A percentile compares a stretch with the other conserved stretches of the same genome.
Conservation (phyloP, 176 grass and related monocot genomes). For the Carex pumila region DNA sequence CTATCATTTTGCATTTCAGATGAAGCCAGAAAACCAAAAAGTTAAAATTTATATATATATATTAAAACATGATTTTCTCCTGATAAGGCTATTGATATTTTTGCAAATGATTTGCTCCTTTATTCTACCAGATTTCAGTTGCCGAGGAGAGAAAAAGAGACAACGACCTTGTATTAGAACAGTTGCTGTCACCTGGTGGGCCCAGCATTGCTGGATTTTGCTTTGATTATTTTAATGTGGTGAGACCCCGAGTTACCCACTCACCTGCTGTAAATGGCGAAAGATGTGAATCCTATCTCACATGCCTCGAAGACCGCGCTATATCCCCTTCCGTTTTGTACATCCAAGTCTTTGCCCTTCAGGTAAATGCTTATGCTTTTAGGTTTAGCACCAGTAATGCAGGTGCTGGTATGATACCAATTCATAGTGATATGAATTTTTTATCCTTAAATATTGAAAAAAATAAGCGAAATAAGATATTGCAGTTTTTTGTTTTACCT, state of each 20-base stretch:
- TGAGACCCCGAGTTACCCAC: slow-evolving; percentile 71
- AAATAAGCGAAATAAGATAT: neutral
- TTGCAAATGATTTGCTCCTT: slow-evolving; percentile 13
- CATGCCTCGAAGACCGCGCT: slow-evolving; percentile 61
- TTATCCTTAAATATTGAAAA: neutral
- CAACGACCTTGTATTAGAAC: slow-evolving; percentile 86
- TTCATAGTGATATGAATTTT: neutral
- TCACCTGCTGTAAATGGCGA: slow-evolving; percentile 53
- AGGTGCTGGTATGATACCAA: slow-evolving; percentile 3
- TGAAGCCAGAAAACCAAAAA: neutral
- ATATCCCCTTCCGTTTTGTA: slow-evolving; percentile 63
- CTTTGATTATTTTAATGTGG: slow-evolving; percentile 77
- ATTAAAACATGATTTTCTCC: neutral
- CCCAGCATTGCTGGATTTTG: slow-evolving; percentile 94
- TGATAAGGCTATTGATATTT: neutral
- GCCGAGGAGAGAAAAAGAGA: slow-evolving; percentile 72
- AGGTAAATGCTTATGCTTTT: slow-evolving; percentile 42
- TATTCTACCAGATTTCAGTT: slow-evolving; percentile 60
- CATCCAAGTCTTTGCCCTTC: slow-evolving; percentile 71
- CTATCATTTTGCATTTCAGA: neutral
- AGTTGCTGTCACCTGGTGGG: slow-evolving; percentile 63
- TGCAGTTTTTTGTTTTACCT: neutral
- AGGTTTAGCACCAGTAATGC: neutral
- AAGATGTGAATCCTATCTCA: slow-evolving; percentile 46
- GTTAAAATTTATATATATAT: neutral